A percentile compares a stretch with the other conserved stretches of the same genome.
These are phyloP conservation scores for Globisporangium alternatum DNA, from an alignment of 352 stramenopile genomes.

Conservation along the genomic window DNA sequence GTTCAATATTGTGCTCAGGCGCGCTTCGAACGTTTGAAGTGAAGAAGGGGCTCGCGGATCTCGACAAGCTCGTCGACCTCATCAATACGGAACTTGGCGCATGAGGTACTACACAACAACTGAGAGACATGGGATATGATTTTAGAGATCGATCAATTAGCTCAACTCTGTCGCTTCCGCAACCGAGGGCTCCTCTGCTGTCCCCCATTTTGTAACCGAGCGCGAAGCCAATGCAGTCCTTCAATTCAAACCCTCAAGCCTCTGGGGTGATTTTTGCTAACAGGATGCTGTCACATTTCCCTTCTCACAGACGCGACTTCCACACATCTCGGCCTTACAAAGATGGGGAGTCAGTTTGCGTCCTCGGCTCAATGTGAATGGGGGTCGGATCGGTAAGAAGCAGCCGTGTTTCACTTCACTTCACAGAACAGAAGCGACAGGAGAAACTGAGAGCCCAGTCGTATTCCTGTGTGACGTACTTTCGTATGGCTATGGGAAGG, in stretches of 20 bases:
- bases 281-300: not conserved
- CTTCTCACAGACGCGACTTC: not conserved
- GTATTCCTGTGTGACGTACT: no score
- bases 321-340: no score
- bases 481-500: no score
- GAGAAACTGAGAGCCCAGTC: no score
- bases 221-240: not conserved
- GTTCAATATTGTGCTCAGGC: constrained; percentile 13
- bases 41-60: constrained; percentile 79
- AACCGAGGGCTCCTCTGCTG: not conserved
- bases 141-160: no score
- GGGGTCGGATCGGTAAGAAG: no score
- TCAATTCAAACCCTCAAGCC: not conserved
- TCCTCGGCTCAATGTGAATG: no score
- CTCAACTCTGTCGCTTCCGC: not conserved
- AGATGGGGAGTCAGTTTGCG: no score
- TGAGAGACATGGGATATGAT: not conserved
- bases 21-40: constrained; percentile 81
- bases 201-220: not conserved
- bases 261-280: not conserved
- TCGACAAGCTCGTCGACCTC: constrained; percentile 71
- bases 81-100: constrained; percentile 55
- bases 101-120: not conserved
- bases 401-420: no score
- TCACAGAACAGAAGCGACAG: no score